Conservation (phyloP, 352 stramenopile genomes). For the Pythium aquatile region DNA sequence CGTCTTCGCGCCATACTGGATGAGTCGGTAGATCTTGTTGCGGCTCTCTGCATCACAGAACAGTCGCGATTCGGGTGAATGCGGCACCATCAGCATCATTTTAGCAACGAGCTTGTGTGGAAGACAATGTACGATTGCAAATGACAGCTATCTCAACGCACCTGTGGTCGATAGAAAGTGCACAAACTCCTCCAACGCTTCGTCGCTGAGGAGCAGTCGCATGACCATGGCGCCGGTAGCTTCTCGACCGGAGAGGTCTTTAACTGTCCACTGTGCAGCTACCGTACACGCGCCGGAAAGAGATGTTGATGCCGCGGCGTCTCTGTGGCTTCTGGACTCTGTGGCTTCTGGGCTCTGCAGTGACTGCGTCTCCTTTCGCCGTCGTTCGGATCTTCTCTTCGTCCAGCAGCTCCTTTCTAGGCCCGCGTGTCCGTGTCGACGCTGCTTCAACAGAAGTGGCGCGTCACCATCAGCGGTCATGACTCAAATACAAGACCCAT, state of each 20-base stretch:
- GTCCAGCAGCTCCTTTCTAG: not conserved
- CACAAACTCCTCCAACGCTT: constrained; percentile 39
- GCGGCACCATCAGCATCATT: not conserved
- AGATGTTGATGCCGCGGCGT: not conserved
- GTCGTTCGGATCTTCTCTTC: not conserved
- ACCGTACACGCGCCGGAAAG: not conserved
- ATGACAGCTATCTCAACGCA: constrained; percentile 11
- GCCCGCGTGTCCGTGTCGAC: constrained; percentile 6
- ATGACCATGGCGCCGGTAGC: constrained; percentile 5
- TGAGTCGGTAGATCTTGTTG: constrained; percentile 58
- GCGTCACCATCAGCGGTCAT: not conserved
- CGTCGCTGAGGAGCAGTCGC: constrained; percentile 22
- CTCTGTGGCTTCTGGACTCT: not conserved
- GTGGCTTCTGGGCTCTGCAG: no score
- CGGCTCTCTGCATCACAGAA: constrained; percentile 42
- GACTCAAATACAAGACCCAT: not conserved
- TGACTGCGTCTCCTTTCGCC: not conserved
- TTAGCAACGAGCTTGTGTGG: not conserved
- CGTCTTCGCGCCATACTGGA: constrained; percentile 65
- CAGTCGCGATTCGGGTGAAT: not conserved
- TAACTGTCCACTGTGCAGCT: not conserved
- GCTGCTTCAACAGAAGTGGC: constrained; percentile 14
- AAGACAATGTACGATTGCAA: not conserved
- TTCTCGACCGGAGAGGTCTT: not conserved
- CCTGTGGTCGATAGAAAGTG: constrained; percentile 55